A percentile compares a stretch with the other conserved stretches of the same genome.
phyloP scores from a whole-genome alignment of 2,329 filamentous ascomycete genomes.

The Aaosphaeria pasadenensis region DNA sequence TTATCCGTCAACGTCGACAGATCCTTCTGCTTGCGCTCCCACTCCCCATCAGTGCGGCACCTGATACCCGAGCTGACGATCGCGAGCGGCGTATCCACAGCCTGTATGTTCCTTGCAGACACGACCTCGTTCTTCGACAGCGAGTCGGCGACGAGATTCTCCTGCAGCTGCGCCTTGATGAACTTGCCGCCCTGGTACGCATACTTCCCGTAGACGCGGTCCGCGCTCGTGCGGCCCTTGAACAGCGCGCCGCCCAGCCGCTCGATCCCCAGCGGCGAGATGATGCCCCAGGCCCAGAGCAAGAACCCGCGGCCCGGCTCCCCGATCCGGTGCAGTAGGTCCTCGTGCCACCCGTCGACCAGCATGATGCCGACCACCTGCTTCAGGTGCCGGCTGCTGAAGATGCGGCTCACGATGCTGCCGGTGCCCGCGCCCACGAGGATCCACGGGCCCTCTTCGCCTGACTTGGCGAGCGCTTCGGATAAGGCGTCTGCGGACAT shows the following conservation, averaged over 20 bases:
- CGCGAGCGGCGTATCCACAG: conserved; percentile 69
- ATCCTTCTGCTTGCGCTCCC: conserved; percentile 84
- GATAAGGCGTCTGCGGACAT: conserved; percentile 89
- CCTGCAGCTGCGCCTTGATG: conserved; percentile 89
- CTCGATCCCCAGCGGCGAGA: conserved; percentile 84
- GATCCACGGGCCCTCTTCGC: conserved; percentile 85
- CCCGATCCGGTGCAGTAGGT: conserved; percentile 68
- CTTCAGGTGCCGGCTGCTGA: conserved; percentile 75
- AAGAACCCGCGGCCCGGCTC: conserved; percentile 71
- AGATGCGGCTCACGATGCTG: conserved; percentile 85
- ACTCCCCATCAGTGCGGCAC: conserved; percentile 63
- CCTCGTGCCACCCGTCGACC: conserved; percentile 87
- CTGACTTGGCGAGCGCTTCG: conserved; percentile 76
- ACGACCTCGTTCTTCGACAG: conserved; percentile 80
- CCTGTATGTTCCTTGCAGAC: conserved; percentile 76
- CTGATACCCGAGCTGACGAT: conserved; percentile 79
- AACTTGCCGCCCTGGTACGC: conserved; percentile 78
- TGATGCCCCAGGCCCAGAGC: conserved; percentile 80
- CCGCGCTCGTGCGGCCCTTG: conserved; percentile 72
- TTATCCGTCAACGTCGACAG: conserved; percentile 77
- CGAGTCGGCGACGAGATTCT: conserved; percentile 81
- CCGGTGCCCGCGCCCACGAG: conserved; percentile 83
- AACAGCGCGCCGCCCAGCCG: conserved; percentile 78
- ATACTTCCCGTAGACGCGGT: conserved; percentile 78
- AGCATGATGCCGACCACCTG: conserved; percentile 77